phyloP scores from a whole-genome alignment of 164 flowering plant genomes.

The Vitis rotundifolia region DNA sequence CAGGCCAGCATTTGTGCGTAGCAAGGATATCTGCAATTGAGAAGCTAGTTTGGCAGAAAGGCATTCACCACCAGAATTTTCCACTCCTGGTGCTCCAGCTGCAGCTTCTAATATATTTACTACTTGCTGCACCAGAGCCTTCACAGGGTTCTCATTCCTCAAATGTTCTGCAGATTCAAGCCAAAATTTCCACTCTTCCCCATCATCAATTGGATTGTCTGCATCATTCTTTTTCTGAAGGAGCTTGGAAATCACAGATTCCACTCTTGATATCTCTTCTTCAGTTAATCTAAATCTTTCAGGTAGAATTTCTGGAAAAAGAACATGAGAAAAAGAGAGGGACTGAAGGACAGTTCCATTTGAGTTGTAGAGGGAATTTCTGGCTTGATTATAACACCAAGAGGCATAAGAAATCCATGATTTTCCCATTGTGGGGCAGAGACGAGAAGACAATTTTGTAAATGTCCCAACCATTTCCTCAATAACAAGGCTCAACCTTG shows the following conservation, averaged over 20 bases:
- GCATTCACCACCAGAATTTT: conserved; percentile 47
- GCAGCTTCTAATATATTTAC: conserved; percentile 68
- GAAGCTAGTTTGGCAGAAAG: conserved; percentile 54
- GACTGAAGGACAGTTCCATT: conserved; percentile 40
- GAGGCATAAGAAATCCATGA: conserved; percentile 96
- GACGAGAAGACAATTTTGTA: conserved; percentile 62
- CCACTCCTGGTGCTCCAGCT: conserved; percentile 74
- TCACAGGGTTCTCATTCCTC: conserved; percentile 22
- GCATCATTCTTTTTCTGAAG: conserved; percentile 21
- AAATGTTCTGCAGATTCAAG: conserved; percentile 34
- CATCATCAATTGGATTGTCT: conserved; percentile 18
- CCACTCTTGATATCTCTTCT: conserved; percentile 62
- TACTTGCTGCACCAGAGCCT: conserved; percentile 53
- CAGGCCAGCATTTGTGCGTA: conserved; percentile 31
- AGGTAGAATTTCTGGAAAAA: conserved; percentile 54
- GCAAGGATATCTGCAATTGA: conserved; percentile 51
- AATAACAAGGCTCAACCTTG: conserved; percentile 30
- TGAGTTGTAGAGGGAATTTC: conserved; percentile 33
- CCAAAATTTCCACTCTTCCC: conserved; percentile 22
- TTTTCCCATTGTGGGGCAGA: conserved; percentile 83
- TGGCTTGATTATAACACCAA: conserved; percentile 89
- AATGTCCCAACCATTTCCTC: conserved; percentile 77
- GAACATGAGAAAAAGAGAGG: conserved; percentile 59
- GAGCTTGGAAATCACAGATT: conserved; percentile 42
- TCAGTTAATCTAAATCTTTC: conserved; percentile 59